Base-by-base conservation (phyloP, 176 grass and related monocot species). In the Lolium perenne region DNA sequence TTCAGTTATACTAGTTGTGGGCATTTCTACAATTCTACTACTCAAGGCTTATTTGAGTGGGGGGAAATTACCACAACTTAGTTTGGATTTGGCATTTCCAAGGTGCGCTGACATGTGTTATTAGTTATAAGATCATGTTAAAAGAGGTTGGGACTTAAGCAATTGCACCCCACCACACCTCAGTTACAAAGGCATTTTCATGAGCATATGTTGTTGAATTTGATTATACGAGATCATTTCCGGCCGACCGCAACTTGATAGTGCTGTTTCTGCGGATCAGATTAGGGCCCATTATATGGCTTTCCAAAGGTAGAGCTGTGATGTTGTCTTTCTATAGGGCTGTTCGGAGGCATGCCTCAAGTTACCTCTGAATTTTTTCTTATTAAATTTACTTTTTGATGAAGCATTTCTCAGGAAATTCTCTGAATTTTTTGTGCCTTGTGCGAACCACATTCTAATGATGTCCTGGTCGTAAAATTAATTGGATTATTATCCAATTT, bases 101-200 rank as follows among this genome's bases (percentile, higher is more conserved):
- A 57, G 11, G 22, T 2, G 26, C 26, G 26, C 26, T 29, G 26
- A 29, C 26, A 29, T 29, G 17, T 67, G 60, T 55, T 58, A 13
- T 40, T 71, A 49, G 78, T 89, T 65, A 49, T 45, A 46, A 77
- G 48, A 53, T 56, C 29, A 72, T 70, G 76, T 63, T 56, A 48
- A 22, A 20, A 83, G 29, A 62, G 9, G 4, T 29, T 71, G 76
- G 35, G 79, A 38, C 53, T 78, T 83, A 14, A 49, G 40, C 18
- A 49, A 25, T 25, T 16, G 12, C 47, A 47, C 21, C 13, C 6
- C 45, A 20, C 63, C 60, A 35, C 22, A 16, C 6, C 29, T 15
- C 6, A 67, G 6, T 38, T 35, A 66, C 25, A 5, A 68, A n/a
- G 45, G 25, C 79, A 81, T 53, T 81, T 51, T 82, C 18, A 38